Evolutionary conservation across 2,329 filamentous ascomycete species (phyloP), one percentile per base, ranked within the genome.

Genomic region (Paecilomyces dactylethromorphus): DNA sequence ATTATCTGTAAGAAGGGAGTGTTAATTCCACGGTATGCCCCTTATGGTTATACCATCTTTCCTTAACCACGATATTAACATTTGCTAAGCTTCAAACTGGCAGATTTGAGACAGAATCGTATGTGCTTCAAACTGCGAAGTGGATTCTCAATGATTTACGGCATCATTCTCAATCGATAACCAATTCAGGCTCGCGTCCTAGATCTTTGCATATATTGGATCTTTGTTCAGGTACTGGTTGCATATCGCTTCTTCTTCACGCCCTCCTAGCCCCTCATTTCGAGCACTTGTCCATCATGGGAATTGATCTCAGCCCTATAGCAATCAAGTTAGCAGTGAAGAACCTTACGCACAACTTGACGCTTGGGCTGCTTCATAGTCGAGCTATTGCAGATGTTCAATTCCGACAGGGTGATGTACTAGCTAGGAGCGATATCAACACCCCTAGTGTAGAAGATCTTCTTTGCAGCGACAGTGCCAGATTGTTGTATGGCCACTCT

Each of bases 151-250:
- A 65, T 55, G 39, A 62, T 18, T 26, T 35, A n/a, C 57, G 32
- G 33, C 33, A 7, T 39, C 50, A 6, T 15, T n/a, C 11, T 12
- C 58, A 3, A 49, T 33, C 32, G 22, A 45, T 56, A 3, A 31
- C 29, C 8, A 18, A 53, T 7, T 53, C 55, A 33, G 10, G 52
- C 8, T 32, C 26, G 6, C 29, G 29, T 32, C 18, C 18, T 21
- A 63, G 65, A 65, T 61, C 68, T 15, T 65, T 95, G 12, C 82
- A 81, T 12, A 78, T 97, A 49, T 73, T 97, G 8, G 94, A 99
- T 72, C 79, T 97, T 31, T 97, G 94, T 73, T 92, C 91, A 0
- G 94, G 94, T 10, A 91, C 90, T 4, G 94, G 94, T 3, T 97
- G 93, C 75, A 96, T 97, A 62, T 84, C 91, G 0, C 82, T 97